Evolutionary conservation across 2,329 filamentous ascomycete genomes (phyloP).

Genomic region (Fusarium caatingaense): DNA sequence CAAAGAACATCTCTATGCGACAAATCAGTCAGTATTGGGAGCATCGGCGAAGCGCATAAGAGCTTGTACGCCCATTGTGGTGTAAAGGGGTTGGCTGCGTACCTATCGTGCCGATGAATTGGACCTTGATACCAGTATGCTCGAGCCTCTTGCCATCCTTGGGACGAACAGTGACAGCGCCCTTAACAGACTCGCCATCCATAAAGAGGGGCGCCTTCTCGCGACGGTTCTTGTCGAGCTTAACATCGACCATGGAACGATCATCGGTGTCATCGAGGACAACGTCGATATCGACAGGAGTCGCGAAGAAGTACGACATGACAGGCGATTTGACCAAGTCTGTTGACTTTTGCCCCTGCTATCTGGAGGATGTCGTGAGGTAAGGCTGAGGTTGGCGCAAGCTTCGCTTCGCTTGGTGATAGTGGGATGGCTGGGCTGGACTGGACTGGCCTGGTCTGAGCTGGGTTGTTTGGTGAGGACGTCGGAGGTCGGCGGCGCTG

Average conservation of each 20-base stretch:
- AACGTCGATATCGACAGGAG: constrained; percentile 98
- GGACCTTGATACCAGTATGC: constrained; percentile 98
- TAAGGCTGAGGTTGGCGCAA: constrained; percentile 34
- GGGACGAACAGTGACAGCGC: constrained; percentile 90
- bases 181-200: constrained; percentile 98
- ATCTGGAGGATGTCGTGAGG: constrained; percentile 20
- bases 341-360: constrained; percentile 1
- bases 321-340: constrained; percentile 37
- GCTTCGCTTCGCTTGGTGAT: constrained; percentile 16
- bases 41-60: constrained; percentile 9
- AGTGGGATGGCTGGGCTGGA: constrained; percentile 36
- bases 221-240: constrained; percentile 96
- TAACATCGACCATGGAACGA: constrained; percentile 94
- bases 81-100: constrained; percentile 44
- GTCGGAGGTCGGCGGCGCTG: constrained; percentile 47
- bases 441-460: background rate
- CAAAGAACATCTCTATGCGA: constrained; percentile 95
- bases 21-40: constrained; percentile 5
- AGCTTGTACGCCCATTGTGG: constrained; percentile 17
- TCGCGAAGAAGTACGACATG: constrained; percentile 99
- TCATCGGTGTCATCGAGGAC: constrained; percentile 96
- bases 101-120: constrained; percentile 99
- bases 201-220: constrained; percentile 98
- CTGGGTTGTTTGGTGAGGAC: constrained; percentile 26
- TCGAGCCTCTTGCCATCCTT: constrained; percentile 98